Evolutionary conservation across 2,329 filamentous ascomycete species (phyloP), one percentile per base, ranked within the genome.

Genomic region (Triangularia verruculosa): DNA sequence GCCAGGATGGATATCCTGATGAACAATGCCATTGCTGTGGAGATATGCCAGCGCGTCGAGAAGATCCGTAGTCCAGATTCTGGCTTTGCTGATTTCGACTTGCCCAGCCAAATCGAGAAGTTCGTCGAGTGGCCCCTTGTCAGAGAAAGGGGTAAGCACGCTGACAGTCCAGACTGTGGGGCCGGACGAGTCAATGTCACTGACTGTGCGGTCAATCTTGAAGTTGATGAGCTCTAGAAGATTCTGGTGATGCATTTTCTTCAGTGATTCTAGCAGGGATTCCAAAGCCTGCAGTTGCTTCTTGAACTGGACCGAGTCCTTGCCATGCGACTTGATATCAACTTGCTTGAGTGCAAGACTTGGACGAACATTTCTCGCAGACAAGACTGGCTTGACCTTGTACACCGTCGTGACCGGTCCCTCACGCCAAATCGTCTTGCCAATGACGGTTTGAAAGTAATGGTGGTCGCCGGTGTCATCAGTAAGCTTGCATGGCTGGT

Each of bases 51-150:
- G 80, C 0, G 89, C 95, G 77, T 97, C 92, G 25, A 99, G 84
- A 17, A 99, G 82, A 71, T 97, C 92, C 64, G 93, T 87, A n/a
- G 92, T 95, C 89, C 93, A 98, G 24, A 91, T 88, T 60, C 93
- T 89, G 53, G 93, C 88, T 73, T 89, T 93, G 67, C 86, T 85
- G 59, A 91, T 84, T 51, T 89, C 86, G 58, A 97, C 79, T 28
- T 85, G 85, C 4, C 90, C 92, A 51, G 92, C 87, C 65, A 94
- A 85, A 62, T 94, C 89, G 28, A 99, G 81, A 20, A 96, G 81
- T 70, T 97, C 92, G 27, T 89, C 86, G 13, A 99, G 78, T 0
- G 93, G 91, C 0, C 92, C 93, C 74, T 91, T 93, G 59, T 92
- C 89, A 11, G 91, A 90, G 70, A 91, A 84, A 56, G 93, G 90